Conservation (phyloP, 345 rosid species). For the Litchi chinensis region DNA sequence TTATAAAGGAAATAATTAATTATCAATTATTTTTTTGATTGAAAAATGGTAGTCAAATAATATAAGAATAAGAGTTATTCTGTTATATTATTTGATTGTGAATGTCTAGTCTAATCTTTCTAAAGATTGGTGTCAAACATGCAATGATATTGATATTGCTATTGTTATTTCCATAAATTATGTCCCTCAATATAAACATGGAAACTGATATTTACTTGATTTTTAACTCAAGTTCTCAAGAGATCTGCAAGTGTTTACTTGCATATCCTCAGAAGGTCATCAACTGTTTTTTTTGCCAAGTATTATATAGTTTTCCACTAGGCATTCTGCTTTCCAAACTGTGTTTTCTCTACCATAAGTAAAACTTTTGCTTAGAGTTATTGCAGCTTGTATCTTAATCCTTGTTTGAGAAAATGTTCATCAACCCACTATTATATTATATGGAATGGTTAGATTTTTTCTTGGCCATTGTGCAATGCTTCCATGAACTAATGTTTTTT, state of each 20-base stretch:
- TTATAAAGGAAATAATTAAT: too few species aligned
- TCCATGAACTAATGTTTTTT: not conserved
- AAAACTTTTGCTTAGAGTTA: not conserved
- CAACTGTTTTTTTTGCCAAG: constrained; percentile 1
- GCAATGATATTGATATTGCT: too few species aligned
- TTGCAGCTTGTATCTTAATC: constrained; percentile 1
- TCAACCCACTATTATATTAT: not conserved
- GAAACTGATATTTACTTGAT: not conserved
- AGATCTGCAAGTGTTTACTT: constrained; percentile 5
- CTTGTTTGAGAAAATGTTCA: not conserved
- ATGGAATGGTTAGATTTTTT: not conserved
- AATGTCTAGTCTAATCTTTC: too few species aligned
- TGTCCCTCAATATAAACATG: too few species aligned
- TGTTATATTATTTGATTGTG: too few species aligned
- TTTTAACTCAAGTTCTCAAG: constrained; percentile 1
- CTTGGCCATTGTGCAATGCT: not conserved
- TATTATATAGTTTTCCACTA: not conserved
- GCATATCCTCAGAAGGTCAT: not conserved
- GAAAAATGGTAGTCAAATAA: too few species aligned
- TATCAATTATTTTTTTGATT: too few species aligned
- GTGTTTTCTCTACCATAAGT: not conserved
- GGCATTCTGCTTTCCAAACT: not conserved
- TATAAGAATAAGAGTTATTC: too few species aligned
- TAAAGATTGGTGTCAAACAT: too few species aligned
- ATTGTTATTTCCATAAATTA: too few species aligned